Base-by-base conservation (phyloP, 176 grass and related monocot genomes). In the Typha latifolia region DNA sequence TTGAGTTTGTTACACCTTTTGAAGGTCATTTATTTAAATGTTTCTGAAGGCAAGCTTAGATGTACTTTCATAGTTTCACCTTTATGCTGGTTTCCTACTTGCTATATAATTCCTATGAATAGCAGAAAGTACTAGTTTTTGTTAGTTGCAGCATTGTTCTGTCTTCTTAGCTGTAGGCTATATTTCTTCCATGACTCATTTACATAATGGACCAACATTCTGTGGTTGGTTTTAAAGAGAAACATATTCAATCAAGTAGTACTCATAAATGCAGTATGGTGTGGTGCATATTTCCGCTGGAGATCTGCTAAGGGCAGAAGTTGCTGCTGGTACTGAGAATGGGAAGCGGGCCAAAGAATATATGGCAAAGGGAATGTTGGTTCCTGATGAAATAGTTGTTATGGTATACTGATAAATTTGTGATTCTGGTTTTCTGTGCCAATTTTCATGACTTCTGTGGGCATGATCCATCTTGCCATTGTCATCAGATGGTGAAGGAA, bases 231-330 rank as follows among this genome's bases (percentile, higher is more conserved):
- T 47, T 9, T 57, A 15, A 56, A 67, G 13, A 26, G 62, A 67
- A 13, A 51, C 29, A 70, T 20, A 37, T 34, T 56, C 49, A 57
- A 34, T 73, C 37, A 43, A 43, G 37, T 43, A 43, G 37, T 43
- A 10, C 37, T 76, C 67, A 27, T 63, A 69, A 70, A 59, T 85
- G 61, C 77, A 99, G 94, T 93, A 73, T 61, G 89, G 83, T 67
- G 13, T 99, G 73, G 89, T 93, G 55, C 94, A 99, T 72, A 93
- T 99, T 77, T 82, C 94, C 31, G 86, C 94, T 43, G 94, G 94
- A 72, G 89, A 99, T 90, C 82, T 99, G 64, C 84, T 99, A 18
- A 86, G 94, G 68, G 94, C 75, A 0, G 94, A 99, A 79, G 84
- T 93, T 65, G 83, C 89, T 22, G 63, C 89, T 9, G 94, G 85